Evolutionary conservation across 2,329 filamentous ascomycete genomes (phyloP), one percentile per base, ranked within the genome.

Genomic region (Thielaviopsis euricoi): DNA sequence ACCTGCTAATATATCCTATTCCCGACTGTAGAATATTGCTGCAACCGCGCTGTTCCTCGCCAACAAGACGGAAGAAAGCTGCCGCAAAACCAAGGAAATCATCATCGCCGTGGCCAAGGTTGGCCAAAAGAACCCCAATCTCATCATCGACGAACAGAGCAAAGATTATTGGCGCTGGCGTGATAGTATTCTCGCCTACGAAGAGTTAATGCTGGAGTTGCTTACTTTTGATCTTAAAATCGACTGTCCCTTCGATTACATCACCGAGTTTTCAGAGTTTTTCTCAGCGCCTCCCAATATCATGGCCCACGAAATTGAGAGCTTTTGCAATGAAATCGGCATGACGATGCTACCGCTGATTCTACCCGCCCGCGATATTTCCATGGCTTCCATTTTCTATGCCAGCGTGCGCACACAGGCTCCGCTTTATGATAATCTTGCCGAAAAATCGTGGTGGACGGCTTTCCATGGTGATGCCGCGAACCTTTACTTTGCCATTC

Each of bases 81-180:
- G 89, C 67, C 85, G 91, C 53, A 95, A 95, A 71, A 95, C 95
- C 64, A 94, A 89, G 66, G 89, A 96, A 63, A 78, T 98, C 61
- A 91, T 98, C 63, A 85, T 96, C 33, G 88, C 90, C 1, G 93
- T 95, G 65, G 93, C 89, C 61, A 88, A 91, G 63, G 89, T 96
- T 21, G 93, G 91, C 26, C 89, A 96, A 70, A 97, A 98, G 73
- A 91, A 97, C 64, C 77, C 88, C 1, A 87, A 89, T 65, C 80
- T 96, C 60, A 76, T 91, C 57, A 87, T 97, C 56, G 93, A 98
- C 67, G 93, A 97, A 71, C 90, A 97, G 70, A 94, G 87, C 64
- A 97, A 96, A 67, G 93, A 98, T 67, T 98, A 93, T 68, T 98
- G 93, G 93, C 82, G 87, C 66, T 98, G 93, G 93, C 82, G 89